Evolutionary conservation across 2,329 filamentous ascomycete species (phyloP).

Genomic region (Ophiostoma perfectum): DNA sequence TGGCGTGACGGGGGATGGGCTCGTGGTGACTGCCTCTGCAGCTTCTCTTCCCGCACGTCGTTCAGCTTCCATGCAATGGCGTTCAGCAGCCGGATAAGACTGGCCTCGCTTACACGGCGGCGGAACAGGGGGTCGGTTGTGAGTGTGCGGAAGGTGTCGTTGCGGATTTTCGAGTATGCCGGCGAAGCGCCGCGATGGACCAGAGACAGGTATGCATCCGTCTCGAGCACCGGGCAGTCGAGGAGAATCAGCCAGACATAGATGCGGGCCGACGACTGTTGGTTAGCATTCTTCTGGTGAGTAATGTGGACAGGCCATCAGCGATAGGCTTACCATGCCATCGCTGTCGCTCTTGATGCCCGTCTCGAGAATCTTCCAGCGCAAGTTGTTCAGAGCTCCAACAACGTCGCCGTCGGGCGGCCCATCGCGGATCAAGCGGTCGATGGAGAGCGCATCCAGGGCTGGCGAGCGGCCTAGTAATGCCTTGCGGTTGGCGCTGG

Average conservation of each 20-base stretch:
- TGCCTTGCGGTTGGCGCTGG: slow-evolving; percentile 40
- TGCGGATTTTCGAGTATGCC: slow-evolving; percentile 94
- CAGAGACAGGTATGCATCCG: slow-evolving; percentile 81
- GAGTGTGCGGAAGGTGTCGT: slow-evolving; percentile 94
- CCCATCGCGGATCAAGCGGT: slow-evolving; percentile 73
- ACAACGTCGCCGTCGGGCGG: slow-evolving; percentile 65
- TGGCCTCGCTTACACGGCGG: slow-evolving; percentile 89
- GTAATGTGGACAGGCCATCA: background rate
- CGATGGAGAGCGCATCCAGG: slow-evolving; percentile 58
- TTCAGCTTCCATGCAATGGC: slow-evolving; percentile 91
- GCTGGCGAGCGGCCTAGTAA: slow-evolving; percentile 42
- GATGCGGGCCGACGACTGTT: slow-evolving; percentile 80
- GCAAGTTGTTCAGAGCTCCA: slow-evolving; percentile 62
- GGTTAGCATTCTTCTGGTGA: background rate
- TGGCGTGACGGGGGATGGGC: background rate
- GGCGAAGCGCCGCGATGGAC: slow-evolving; percentile 91
- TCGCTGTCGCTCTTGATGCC: slow-evolving; percentile 71
- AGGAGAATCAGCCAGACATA: slow-evolving; percentile 96
- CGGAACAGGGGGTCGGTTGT: slow-evolving; percentile 97
- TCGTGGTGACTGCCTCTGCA: slow-evolving; percentile 17
- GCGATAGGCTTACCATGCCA: slow-evolving; percentile 63
- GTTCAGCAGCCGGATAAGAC: slow-evolving; percentile 87
- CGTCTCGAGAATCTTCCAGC: slow-evolving; percentile 68
- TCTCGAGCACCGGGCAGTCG: slow-evolving; percentile 76
- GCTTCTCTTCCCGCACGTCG: slow-evolving; percentile 58